Evolutionary conservation across 2,329 filamentous ascomycete species (phyloP).

Genomic region (Xylariomycetidae sp.): DNA sequence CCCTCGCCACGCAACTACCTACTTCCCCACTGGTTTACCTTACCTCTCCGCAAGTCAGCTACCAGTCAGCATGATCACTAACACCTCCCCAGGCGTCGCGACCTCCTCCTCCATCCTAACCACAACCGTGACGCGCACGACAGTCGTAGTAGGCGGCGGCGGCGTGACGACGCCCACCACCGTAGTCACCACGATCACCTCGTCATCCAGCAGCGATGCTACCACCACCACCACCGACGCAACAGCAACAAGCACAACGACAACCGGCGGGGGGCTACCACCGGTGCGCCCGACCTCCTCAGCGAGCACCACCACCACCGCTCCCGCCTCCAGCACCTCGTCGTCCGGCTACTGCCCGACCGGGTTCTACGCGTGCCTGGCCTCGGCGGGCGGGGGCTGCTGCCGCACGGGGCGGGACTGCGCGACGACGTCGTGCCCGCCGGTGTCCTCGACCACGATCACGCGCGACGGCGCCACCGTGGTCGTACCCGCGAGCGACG

Average conservation of each 20-base stretch:
- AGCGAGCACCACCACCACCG: constrained; percentile 30
- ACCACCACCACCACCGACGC: constrained; percentile 31
- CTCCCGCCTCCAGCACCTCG: constrained; percentile 18
- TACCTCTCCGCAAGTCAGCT: no score
- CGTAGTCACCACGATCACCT: constrained; percentile 17
- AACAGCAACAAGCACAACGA: no score
- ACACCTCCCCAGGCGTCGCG: constrained; percentile 27
- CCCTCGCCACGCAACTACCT: no score
- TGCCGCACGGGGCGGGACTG: constrained; percentile 86
- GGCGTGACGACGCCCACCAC: constrained; percentile 3
- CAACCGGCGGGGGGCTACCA: constrained; percentile 33
- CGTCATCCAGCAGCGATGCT: constrained; percentile 20
- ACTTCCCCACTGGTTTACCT: no score
- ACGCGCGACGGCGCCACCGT: constrained; percentile 65
- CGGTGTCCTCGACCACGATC: constrained; percentile 55
- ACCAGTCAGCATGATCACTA: no score
- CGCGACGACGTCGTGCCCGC: constrained; percentile 70
- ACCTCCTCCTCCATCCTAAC: constrained; percentile 28
- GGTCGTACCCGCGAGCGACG: constrained; percentile 52
- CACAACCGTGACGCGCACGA: constrained; percentile 29
- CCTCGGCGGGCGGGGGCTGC: constrained; percentile 76
- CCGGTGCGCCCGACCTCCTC: constrained; percentile 26
- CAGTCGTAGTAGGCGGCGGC: constrained; percentile 16
- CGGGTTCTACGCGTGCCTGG: constrained; percentile 86
- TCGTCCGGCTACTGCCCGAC: constrained; percentile 62